Evolutionary conservation across 164 flowering plant species (phyloP).

Genomic region (Kalanchoe fedtschenkoi): DNA sequence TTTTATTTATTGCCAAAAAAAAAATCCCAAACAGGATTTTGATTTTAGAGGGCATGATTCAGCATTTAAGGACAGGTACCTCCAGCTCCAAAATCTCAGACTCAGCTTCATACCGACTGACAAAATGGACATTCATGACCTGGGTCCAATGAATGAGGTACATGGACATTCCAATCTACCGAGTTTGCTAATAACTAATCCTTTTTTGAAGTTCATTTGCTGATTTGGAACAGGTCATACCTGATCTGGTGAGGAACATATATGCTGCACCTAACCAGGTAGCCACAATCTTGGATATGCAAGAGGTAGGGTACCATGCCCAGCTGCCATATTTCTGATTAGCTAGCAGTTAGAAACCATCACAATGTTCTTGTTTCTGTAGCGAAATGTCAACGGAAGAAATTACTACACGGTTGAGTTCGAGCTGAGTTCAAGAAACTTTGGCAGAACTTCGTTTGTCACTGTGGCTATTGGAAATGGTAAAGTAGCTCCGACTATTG

Average conservation of each 20-base stretch:
- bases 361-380: conserved; percentile 12
- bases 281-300: conserved; percentile 41
- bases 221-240: conserved; percentile 41
- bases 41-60: conserved; percentile 81
- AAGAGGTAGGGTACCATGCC: conserved; percentile 40
- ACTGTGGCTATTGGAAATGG: conserved; percentile 76
- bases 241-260: conserved; percentile 37
- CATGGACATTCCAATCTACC: background rate
- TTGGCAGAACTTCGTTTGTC: conserved; percentile 53
- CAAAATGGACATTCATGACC: conserved; percentile 60
- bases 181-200: background rate
- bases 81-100: conserved; percentile 73
- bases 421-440: conserved; percentile 48
- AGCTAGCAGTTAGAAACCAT: background rate
- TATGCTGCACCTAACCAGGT: conserved; percentile 64
- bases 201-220: background rate
- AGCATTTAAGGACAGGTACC: conserved; percentile 67
- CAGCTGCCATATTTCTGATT: background rate
- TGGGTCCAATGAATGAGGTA: conserved; percentile 86
- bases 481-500: conserved; percentile 10
- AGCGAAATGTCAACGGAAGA: conserved; percentile 54
- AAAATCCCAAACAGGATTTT: conserved; percentile 43
- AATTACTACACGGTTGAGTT: conserved; percentile 76
- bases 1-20: background rate
- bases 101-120: conserved; percentile 77